A percentile compares a stretch with the other conserved stretches of the same genome.
These are phyloP conservation scores for Hanseniaspora thailandica DNA, from an alignment of 805 yeast species.

Conservation along the genomic window DNA sequence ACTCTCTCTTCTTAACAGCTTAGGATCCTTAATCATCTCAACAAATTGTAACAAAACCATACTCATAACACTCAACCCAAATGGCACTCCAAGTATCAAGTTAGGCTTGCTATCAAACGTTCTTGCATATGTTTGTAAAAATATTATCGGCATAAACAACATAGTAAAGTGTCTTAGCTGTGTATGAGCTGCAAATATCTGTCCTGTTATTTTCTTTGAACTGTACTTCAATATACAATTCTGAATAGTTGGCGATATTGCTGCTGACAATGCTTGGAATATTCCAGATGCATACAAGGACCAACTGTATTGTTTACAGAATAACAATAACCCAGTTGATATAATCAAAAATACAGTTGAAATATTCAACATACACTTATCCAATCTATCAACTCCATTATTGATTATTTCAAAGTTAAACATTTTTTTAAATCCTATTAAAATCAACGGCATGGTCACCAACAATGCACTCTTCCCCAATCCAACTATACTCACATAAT, in stretches of 20 bases:
- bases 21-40: constrained; percentile 18
- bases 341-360: constrained; percentile 31
- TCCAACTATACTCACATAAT: constrained; percentile 42
- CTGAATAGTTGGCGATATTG: constrained; percentile 48
- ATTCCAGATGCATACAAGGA: constrained; percentile 22
- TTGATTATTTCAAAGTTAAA: constrained; percentile 28
- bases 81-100: constrained; percentile 28
- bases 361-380: constrained; percentile 30
- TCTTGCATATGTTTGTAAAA: constrained; percentile 38
- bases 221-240: constrained; percentile 50
- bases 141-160: constrained; percentile 39
- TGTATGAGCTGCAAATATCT: constrained; percentile 60
- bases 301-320: constrained; percentile 24
- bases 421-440: constrained; percentile 27
- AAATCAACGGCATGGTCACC: constrained; percentile 39
- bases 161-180: constrained; percentile 41
- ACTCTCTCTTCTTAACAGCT: constrained; percentile 19
- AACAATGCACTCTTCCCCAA: constrained; percentile 39
- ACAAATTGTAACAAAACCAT: constrained; percentile 19
- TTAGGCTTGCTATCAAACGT: constrained; percentile 34
- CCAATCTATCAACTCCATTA: constrained; percentile 43
- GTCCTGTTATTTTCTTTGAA: constrained; percentile 51
- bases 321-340: constrained; percentile 30
- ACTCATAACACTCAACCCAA: constrained; percentile 18
- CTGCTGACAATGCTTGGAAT: constrained; percentile 38